These are phyloP conservation scores for Termitomyces sp. DNA, from an alignment of 768 basidiomycete genomes.

Conservation along the genomic window DNA sequence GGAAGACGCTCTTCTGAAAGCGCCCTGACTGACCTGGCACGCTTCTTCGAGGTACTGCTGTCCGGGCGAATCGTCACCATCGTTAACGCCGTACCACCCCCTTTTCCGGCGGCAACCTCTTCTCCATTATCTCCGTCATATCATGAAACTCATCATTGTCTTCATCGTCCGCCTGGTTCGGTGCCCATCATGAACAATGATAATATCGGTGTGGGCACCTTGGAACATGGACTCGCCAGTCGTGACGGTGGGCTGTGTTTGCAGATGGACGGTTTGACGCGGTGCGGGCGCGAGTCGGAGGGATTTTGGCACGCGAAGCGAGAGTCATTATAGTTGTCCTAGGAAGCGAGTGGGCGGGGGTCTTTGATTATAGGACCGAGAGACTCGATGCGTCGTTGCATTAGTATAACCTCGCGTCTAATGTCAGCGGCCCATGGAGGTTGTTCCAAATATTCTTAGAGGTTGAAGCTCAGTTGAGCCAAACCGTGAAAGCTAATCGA, in stretches of 20 bases:
- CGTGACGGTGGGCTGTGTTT: constrained; percentile 64
- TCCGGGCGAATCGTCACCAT: constrained; percentile 71
- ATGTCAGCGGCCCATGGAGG: constrained; percentile 76
- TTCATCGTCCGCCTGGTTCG: constrained; percentile 32
- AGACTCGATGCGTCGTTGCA: constrained; percentile 71
- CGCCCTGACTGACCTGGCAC: constrained; percentile 64
- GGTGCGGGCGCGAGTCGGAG: constrained; percentile 53
- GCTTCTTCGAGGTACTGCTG: constrained; percentile 79
- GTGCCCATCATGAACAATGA: constrained; percentile 29
- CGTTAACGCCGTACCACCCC: constrained; percentile 31
- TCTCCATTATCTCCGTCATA: constrained; percentile 26
- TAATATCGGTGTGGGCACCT: constrained; percentile 35
- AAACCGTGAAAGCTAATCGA: not conserved
- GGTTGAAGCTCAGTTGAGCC: not conserved
- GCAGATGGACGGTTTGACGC: constrained; percentile 65
- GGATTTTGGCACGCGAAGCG: constrained; percentile 50
- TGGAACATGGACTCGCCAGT: constrained; percentile 55
- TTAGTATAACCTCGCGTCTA: constrained; percentile 63
- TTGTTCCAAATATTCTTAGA: constrained; percentile 42
- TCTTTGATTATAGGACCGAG: constrained; percentile 65
- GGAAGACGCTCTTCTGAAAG: constrained; percentile 54
- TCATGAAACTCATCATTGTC: constrained; percentile 14
- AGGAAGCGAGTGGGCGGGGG: constrained; percentile 38
- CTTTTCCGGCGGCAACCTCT: constrained; percentile 26
- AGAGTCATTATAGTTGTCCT: constrained; percentile 30